Percentiles rank a stretch among this genome's conserved stretches.
Evolutionary conservation across 2,329 filamentous ascomycete species (phyloP).

Genomic region (Sporothrix schenckii): DNA sequence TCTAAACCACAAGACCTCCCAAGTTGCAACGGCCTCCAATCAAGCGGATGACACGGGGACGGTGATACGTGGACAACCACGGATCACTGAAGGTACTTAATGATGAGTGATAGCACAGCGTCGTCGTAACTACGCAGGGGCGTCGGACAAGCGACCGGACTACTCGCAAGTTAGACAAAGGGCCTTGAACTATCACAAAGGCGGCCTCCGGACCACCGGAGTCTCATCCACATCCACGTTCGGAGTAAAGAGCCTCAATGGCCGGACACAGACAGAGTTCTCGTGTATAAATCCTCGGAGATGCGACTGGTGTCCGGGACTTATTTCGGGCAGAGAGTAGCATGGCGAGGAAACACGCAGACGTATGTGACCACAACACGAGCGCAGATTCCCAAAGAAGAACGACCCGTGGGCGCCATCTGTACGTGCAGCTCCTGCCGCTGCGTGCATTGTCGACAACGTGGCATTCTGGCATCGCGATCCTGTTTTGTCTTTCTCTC

Average conservation of each 20-base stretch:
- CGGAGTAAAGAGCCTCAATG: not conserved
- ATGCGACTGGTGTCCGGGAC: not conserved
- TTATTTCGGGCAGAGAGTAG: not conserved
- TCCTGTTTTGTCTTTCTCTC: not conserved
- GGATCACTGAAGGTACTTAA: no score
- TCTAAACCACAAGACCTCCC: no score
- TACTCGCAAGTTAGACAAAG: not conserved
- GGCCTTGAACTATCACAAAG: not conserved
- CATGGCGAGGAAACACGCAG: not conserved
- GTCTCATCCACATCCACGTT: not conserved
- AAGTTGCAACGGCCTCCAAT: no score
- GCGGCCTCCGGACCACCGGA: slow-evolving; percentile 1
- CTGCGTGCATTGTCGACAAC: slow-evolving; percentile 22
- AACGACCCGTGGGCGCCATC: not conserved
- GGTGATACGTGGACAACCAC: no score
- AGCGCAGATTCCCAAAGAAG: not conserved
- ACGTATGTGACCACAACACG: not conserved
- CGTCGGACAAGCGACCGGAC: not conserved
- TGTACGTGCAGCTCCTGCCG: not conserved
- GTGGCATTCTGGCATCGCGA: slow-evolving; percentile 14
- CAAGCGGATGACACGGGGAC: no score
- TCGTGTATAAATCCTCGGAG: slow-evolving; percentile 7
- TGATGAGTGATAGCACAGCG: no score
- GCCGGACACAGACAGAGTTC: not conserved
- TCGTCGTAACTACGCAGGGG: not conserved